Conservation (phyloP, 2,329 filamentous ascomycete species). For the Colletotrichum brevisporum region DNA sequence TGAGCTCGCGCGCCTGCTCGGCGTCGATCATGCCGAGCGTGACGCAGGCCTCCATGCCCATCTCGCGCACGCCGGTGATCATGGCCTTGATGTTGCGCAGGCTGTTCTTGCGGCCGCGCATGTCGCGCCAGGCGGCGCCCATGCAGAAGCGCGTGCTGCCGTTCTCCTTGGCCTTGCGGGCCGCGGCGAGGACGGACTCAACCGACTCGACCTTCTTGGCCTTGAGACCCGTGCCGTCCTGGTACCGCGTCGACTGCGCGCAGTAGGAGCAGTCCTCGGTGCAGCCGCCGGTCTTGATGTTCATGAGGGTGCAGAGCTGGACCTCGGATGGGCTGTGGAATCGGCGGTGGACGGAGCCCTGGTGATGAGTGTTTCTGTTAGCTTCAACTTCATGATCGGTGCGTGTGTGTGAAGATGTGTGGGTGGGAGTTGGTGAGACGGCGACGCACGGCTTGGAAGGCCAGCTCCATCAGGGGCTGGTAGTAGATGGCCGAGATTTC, state of each 20-base stretch:
- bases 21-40: constrained; percentile 93
- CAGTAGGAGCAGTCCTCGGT: constrained; percentile 95
- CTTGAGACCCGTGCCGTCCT: constrained; percentile 81
- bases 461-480: constrained; percentile 83
- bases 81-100: constrained; percentile 89
- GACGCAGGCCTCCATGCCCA: constrained; percentile 95
- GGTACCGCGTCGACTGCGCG: constrained; percentile 87
- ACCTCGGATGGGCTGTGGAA: constrained; percentile 89
- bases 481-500: constrained; percentile 88
- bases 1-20: constrained; percentile 84
- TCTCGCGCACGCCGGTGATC: constrained; percentile 82
- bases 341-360: constrained; percentile 84
- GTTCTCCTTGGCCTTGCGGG: constrained; percentile 82
- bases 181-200: constrained; percentile 84
- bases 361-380: constrained; percentile 5
- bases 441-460: constrained; percentile 77
- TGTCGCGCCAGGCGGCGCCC: constrained; percentile 94
- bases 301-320: constrained; percentile 95
- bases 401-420: neutral
- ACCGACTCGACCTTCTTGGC: constrained; percentile 85
- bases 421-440: neutral
- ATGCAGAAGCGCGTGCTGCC: constrained; percentile 95
- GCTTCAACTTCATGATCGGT: constrained; percentile 3
- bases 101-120: constrained; percentile 89
- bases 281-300: constrained; percentile 95